Base-by-base conservation (phyloP, 2,329 filamentous ascomycete genomes). In the Acrodontium crateriforme region DNA sequence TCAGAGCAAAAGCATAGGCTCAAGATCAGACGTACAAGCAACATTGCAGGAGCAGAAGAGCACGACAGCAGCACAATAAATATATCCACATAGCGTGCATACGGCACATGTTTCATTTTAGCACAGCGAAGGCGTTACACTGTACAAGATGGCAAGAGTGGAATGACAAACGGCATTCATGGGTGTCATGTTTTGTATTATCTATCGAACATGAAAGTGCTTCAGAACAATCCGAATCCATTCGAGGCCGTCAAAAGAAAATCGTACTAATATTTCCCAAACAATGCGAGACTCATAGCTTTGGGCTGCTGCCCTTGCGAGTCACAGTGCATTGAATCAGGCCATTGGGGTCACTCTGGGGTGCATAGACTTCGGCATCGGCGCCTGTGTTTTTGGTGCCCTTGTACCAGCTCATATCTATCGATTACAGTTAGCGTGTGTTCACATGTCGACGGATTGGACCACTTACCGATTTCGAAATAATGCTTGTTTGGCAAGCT, bases 401-500 rank as follows among this genome's bases (percentile, higher is more conserved):
- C 57, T 95, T 91, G 68, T 93, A 82, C 89, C 89, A 98, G 60
- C 79, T 87, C 50, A 98, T 61, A 52, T 95, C 87, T 87, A 49
- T 3, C 16, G 14, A 11, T 25, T 10, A 24, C 24, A 20, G 34
- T 44, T 24, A 40, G 26, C 29, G 30, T 7, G 8, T 10, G 8
- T 5, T 18, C 21, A 16, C 25, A n/a, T 25, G 20, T 22, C 20
- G 20, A 4, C 6, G 12, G 11, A 21, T 11, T 11, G 27, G 3
- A 8, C 18, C 16, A 64, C 76, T 60, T 62, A 83, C 74, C 79
- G 55, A 95, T 77, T 59, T 95, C 87, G 51, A 95, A 95, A 62
- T 94, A 95, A 60, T 98, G 89, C 65, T 94, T 95, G 66, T 98
- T 98, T 8, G 89, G 89, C 47, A 98, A 66, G 6, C 77, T 67